Percentiles rank a stretch among this genome's conserved stretches.
phyloP scores from a whole-genome alignment of 2,329 filamentous ascomycete genomes.

The Emmonsia crescens region DNA sequence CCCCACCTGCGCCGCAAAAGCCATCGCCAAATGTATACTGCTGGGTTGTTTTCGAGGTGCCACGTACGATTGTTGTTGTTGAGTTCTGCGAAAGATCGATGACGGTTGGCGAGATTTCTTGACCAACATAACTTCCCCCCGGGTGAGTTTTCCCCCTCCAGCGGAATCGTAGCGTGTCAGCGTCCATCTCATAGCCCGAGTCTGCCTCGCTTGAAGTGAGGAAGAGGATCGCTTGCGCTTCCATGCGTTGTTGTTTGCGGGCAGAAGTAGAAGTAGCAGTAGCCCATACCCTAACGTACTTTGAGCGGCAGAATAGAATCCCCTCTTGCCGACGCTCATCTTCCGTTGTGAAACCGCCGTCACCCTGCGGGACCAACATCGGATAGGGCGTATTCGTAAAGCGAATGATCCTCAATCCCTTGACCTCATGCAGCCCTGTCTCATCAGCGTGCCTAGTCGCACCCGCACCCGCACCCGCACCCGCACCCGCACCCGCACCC shows the following conservation, averaged over 20 bases:
- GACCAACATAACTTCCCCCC: constrained; percentile 20
- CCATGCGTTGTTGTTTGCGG: constrained; percentile 4
- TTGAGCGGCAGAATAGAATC: constrained; percentile 25
- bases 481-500: constrained; percentile 29
- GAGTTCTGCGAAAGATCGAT: constrained; percentile 17
- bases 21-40: constrained; percentile 59
- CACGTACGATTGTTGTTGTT: constrained; percentile 25
- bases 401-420: constrained; percentile 34
- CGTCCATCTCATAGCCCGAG: constrained; percentile 7
- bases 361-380: constrained; percentile 15
- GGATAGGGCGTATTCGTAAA: constrained; percentile 48
- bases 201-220: constrained; percentile 24
- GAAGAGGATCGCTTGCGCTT: constrained; percentile 21
- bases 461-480: constrained; percentile 32
- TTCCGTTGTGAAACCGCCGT: constrained; percentile 13
- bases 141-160: constrained; percentile 25
- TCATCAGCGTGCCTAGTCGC: constrained; percentile 29
- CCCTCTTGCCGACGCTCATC: constrained; percentile 21
- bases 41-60: constrained; percentile 1
- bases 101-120: constrained; percentile 3
- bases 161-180: constrained; percentile 16
- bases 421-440: constrained; percentile 30
- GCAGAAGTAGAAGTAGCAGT: constrained; percentile 12
- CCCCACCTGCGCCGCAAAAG: constrained; percentile 64
- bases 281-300: constrained; percentile 16